A percentile compares a stretch with the other conserved stretches of the same genome.
phyloP scores from a whole-genome alignment of 176 grass and related monocot species.

The Phragmites australis region DNA sequence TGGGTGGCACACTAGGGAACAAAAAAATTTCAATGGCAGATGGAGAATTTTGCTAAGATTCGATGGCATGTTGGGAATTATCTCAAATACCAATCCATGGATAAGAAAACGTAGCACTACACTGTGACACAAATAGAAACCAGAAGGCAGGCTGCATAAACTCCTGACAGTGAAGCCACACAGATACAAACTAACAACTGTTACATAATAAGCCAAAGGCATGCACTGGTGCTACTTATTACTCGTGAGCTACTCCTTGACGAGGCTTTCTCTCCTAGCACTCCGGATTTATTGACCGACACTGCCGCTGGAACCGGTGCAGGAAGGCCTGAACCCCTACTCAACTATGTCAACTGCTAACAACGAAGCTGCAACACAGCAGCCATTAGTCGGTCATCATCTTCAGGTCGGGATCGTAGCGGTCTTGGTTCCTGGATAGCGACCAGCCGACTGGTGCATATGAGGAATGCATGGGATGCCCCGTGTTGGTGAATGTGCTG shows the following conservation, averaged over 20 bases:
- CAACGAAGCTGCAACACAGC: not conserved
- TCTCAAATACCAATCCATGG: slow-evolving; percentile 8
- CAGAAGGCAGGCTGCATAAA: slow-evolving; percentile 21
- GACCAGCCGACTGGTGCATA: slow-evolving; percentile 67
- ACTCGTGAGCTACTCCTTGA: slow-evolving; percentile 25
- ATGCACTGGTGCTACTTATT: slow-evolving; percentile 36
- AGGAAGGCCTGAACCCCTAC: slow-evolving; percentile 39
- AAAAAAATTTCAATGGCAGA: too few relatives aligned
- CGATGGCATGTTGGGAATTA: too few relatives aligned
- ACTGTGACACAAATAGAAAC: not conserved
- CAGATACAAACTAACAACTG: slow-evolving; percentile 14
- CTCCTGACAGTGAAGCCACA: slow-evolving; percentile 1
- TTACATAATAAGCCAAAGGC: slow-evolving; percentile 21
- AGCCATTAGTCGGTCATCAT: slow-evolving; percentile 62
- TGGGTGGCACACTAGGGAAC: too few relatives aligned
- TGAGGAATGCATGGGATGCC: slow-evolving; percentile 52
- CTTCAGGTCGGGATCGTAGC: slow-evolving; percentile 73
- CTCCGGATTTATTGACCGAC: slow-evolving; percentile 43
- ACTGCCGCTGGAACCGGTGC: not conserved
- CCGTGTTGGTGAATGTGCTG: slow-evolving; percentile 49
- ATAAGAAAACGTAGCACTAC: slow-evolving; percentile 18
- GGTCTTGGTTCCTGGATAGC: slow-evolving; percentile 57
- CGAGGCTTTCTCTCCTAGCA: slow-evolving; percentile 28
- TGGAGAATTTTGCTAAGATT: too few relatives aligned
- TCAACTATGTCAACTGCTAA: slow-evolving; percentile 47